Conservation (phyloP, 2,329 filamentous ascomycete species). For the Sporothrix dimorphospora region DNA sequence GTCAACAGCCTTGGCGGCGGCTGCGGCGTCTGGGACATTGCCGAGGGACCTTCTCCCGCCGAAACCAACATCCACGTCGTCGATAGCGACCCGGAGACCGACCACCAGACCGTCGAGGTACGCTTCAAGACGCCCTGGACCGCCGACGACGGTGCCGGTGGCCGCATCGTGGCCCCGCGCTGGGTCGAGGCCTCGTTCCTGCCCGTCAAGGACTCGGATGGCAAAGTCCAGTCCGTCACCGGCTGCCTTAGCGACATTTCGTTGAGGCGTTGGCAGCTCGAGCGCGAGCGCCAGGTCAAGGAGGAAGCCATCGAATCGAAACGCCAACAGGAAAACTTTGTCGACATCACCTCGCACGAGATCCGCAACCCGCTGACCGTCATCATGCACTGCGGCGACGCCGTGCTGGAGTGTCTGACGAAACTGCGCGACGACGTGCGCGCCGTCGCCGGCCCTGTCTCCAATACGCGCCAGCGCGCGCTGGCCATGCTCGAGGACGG, state of each 20-base stretch:
- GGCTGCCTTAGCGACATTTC: conserved; percentile 56
- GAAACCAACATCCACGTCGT: neutral
- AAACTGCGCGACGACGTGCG: conserved; percentile 45
- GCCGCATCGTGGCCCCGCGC: conserved; percentile 49
- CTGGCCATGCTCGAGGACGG: conserved; percentile 58
- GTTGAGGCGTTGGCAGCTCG: conserved; percentile 55
- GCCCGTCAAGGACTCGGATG: conserved; percentile 53
- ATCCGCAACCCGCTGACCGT: conserved; percentile 75
- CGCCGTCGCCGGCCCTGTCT: neutral
- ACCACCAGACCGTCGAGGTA: conserved; percentile 47
- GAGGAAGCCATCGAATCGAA: conserved; percentile 62
- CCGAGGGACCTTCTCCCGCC: neutral
- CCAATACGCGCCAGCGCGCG: conserved; percentile 38
- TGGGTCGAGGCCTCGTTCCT: conserved; percentile 56
- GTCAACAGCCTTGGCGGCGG: neutral
- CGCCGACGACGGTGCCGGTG: conserved; percentile 50
- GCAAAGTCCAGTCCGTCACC: conserved; percentile 52
- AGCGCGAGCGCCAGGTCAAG: conserved; percentile 53
- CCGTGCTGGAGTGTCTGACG: conserved; percentile 60
- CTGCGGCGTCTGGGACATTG: conserved; percentile 6
- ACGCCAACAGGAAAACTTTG: conserved; percentile 77
- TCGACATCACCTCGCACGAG: conserved; percentile 74
- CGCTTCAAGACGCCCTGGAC: conserved; percentile 53
- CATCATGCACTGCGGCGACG: conserved; percentile 74
- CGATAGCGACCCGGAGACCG: neutral